Conservation (phyloP, 495 filamentous ascomycete species). For the Aspergillus cristatus region DNA sequence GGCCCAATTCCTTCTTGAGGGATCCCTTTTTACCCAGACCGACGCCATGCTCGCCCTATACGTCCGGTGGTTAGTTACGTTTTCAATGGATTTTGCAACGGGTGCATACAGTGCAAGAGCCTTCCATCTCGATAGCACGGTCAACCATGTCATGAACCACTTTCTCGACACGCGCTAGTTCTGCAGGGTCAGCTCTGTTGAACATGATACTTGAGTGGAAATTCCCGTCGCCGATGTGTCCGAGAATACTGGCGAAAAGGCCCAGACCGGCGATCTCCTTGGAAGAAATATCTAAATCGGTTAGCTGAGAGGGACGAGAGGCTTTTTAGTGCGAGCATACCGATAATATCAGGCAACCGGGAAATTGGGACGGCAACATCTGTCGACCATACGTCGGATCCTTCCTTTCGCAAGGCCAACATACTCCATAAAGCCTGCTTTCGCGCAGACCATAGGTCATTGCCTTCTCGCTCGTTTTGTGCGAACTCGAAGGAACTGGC, state of each 20-base stretch:
- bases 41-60: slow-evolving; percentile 73
- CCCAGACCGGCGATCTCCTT: slow-evolving; percentile 79
- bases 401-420: slow-evolving; percentile 42
- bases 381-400: slow-evolving; percentile 61
- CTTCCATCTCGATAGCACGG: slow-evolving; percentile 83
- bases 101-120: slow-evolving; percentile 64
- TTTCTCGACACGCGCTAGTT: slow-evolving; percentile 62
- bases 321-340: slow-evolving; percentile 18
- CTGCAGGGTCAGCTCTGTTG: slow-evolving; percentile 53
- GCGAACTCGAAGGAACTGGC: slow-evolving; percentile 74
- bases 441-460: slow-evolving; percentile 77
- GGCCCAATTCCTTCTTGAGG: slow-evolving; percentile 72
- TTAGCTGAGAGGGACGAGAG: slow-evolving; percentile 7
- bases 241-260: slow-evolving; percentile 76
- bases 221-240: slow-evolving; percentile 84
- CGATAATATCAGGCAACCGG: slow-evolving; percentile 77
- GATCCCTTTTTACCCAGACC: slow-evolving; percentile 82
- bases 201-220: slow-evolving; percentile 90
- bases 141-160: slow-evolving; percentile 86
- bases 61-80: slow-evolving; percentile 7
- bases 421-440: slow-evolving; percentile 76
- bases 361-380: slow-evolving; percentile 88
- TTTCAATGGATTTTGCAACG: neutral
- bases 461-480: slow-evolving; percentile 52
- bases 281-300: slow-evolving; percentile 61